phyloP scores from a whole-genome alignment of 2,329 filamentous ascomycete species.

The Erysiphe neolycopersici region DNA sequence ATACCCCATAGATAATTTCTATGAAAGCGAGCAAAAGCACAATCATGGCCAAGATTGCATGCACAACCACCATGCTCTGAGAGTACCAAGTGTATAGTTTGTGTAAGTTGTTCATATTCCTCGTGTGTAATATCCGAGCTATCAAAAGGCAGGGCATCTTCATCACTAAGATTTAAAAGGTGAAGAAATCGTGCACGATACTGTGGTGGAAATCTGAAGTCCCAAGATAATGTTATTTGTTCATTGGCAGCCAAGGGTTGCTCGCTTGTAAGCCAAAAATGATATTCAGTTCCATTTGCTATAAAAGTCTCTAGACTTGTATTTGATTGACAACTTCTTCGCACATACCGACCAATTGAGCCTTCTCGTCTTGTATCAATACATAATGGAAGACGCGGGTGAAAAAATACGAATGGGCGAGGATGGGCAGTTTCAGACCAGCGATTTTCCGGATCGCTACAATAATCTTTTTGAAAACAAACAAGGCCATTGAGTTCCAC shows the following conservation, averaged over 20 bases:
- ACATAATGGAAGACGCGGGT: conserved; percentile 66
- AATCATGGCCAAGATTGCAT: conserved; percentile 36
- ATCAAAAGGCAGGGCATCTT: conserved; percentile 17
- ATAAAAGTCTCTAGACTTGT: conserved; percentile 63
- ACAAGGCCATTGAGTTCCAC: conserved; percentile 56
- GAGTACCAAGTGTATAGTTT: conserved; percentile 42
- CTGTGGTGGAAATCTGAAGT: conserved; percentile 33
- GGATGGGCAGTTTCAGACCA: conserved; percentile 40
- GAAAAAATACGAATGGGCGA: conserved; percentile 61
- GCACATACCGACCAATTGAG: conserved; percentile 63
- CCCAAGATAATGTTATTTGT: conserved; percentile 40
- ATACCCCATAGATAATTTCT: conserved; percentile 25
- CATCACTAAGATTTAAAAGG: conserved; percentile 33
- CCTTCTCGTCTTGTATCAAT: conserved; percentile 81
- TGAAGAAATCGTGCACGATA: conserved; percentile 27
- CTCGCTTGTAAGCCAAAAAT: conserved; percentile 80
- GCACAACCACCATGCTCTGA: conserved; percentile 61
- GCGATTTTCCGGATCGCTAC: conserved; percentile 33
- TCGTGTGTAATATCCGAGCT: conserved; percentile 19
- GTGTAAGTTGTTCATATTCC: conserved; percentile 32
- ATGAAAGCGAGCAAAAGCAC: conserved; percentile 36
- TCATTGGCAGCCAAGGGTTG: conserved; percentile 40
- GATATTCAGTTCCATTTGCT: conserved; percentile 51
- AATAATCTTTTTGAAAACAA: conserved; percentile 48
- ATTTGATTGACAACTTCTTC: conserved; percentile 77